Evolutionary conservation across 371 early-diverging fungal species (phyloP).

Genomic region (Blakeslea trispora): DNA sequence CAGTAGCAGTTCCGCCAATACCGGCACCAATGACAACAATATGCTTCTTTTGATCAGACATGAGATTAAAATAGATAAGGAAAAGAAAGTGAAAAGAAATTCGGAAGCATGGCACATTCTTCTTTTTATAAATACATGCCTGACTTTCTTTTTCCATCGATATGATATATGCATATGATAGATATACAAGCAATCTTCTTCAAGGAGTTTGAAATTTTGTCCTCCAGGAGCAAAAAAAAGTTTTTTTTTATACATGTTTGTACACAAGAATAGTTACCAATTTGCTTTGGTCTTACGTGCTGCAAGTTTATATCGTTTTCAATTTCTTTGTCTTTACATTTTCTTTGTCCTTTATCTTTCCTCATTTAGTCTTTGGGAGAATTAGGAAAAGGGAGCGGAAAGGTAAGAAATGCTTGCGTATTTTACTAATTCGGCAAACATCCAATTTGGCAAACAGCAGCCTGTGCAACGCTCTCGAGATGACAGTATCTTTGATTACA

Average conservation of each 20-base stretch:
- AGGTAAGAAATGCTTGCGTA: background rate
- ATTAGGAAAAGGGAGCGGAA: background rate
- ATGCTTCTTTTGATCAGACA: slow-evolving; percentile 31
- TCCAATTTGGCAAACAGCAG: background rate
- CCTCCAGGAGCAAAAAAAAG: background rate
- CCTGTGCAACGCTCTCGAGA: background rate
- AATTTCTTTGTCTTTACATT: slow-evolving; percentile 3
- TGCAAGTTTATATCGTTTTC: background rate
- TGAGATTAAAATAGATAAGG: slow-evolving; percentile 3
- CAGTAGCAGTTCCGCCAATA: slow-evolving; percentile 60
- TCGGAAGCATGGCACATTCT: background rate
- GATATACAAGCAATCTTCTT: background rate
- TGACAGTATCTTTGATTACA: background rate
- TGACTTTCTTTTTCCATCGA: background rate
- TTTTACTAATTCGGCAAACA: background rate
- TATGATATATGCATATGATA: background rate
- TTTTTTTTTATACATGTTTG: background rate
- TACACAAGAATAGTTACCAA: background rate
- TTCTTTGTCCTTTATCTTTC: slow-evolving; percentile 1
- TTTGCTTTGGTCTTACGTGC: no score
- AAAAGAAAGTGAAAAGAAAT: slow-evolving; percentile 1
- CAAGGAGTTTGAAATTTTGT: background rate
- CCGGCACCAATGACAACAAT: slow-evolving; percentile 59
- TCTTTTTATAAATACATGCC: background rate
- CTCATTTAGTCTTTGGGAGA: background rate